Evolutionary conservation across 163 green algal genomes (phyloP), one percentile per base, ranked within the genome.

Genomic region (Botryococcus braunii): DNA sequence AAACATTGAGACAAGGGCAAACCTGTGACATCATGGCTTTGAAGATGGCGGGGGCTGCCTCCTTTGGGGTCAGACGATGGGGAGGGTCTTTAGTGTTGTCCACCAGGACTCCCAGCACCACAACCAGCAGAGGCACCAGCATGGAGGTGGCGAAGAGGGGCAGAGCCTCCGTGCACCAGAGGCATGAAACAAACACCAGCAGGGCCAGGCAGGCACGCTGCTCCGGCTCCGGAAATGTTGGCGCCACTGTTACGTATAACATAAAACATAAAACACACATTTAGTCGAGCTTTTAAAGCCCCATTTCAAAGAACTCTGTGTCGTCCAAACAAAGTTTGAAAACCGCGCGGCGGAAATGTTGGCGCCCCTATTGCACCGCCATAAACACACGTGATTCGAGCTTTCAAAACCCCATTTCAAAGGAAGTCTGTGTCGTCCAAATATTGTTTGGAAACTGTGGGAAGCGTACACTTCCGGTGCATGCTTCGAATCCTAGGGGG

Each of bases 121-220:
- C 77, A 25, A 75, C 70, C 2, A 86, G 71, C n/a, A 86, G 61
- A 7, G 86, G 82, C 31, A 92, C 79, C 9, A 86, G 70, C 79
- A 89, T 88, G 57, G 73, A 80, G 1, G 86, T 92, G 38, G 86
- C 81, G 60, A 83, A 90, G 25, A 92, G 75, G 0, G 86, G 86
- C 23, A 92, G 59, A 0, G 82, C 82, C 74, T 92, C 86, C 1
- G 81, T 86, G 68, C 77, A 83, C 86, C 86, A 92, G 38, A 92
- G 79, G 46, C 88, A 37, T 6, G 70, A 81, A 11, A 74, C 75
- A 36, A 88, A 83, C 5, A 68, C 75, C 37, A 92, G 73, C 62
- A 92, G 61, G 17, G 86, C 86, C 58, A 87, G 70, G 73, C 86
- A 92, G 55, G 82, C 82, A 47, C 78, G 80, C 66, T 86, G 81